phyloP scores from a whole-genome alignment of 129 eudicot genomes.

The Lonicera japonica region DNA sequence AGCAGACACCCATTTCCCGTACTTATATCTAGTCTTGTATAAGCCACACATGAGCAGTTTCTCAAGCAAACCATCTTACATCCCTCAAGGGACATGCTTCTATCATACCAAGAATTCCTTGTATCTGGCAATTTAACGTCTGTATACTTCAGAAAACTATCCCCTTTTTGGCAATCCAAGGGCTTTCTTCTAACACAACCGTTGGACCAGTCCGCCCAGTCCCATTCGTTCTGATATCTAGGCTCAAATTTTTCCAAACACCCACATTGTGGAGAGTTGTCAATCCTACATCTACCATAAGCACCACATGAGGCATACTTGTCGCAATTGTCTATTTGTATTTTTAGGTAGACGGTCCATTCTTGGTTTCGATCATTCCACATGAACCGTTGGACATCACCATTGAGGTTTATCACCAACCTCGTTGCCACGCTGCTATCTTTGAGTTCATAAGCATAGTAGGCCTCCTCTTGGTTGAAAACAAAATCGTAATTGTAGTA shows the following conservation, averaged over 20 bases:
- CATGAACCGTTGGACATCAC: slow-evolving; percentile 18
- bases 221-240: slow-evolving; percentile 21
- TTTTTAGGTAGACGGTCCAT: slow-evolving; percentile 24
- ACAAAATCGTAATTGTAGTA: slow-evolving; percentile 26
- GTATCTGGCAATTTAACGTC: slow-evolving; percentile 37
- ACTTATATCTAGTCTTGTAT: slow-evolving; percentile 26
- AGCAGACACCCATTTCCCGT: slow-evolving; percentile 36
- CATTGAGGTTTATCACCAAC: slow-evolving; percentile 21
- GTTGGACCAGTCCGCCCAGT: slow-evolving; percentile 31
- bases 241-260: slow-evolving; percentile 35
- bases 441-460: slow-evolving; percentile 24
- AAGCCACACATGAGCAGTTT: slow-evolving; percentile 41
- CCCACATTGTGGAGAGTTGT: slow-evolving; percentile 32
- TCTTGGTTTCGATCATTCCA: slow-evolving; percentile 23
- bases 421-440: slow-evolving; percentile 24
- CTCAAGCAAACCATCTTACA: slow-evolving; percentile 31
- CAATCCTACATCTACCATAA: slow-evolving; percentile 27
- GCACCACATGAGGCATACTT: slow-evolving; percentile 25
- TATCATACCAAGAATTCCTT: slow-evolving; percentile 25
- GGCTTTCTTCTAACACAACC: slow-evolving; percentile 28
- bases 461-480: slow-evolving; percentile 20
- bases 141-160: slow-evolving; percentile 30
- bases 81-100: slow-evolving; percentile 25
- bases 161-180: slow-evolving; percentile 26
- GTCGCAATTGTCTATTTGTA: slow-evolving; percentile 39